A percentile compares a stretch with the other conserved stretches of the same genome.
Evolutionary conservation across 129 eudicot genomes (phyloP).

Genomic region (Chrysanthemum seticuspe): DNA sequence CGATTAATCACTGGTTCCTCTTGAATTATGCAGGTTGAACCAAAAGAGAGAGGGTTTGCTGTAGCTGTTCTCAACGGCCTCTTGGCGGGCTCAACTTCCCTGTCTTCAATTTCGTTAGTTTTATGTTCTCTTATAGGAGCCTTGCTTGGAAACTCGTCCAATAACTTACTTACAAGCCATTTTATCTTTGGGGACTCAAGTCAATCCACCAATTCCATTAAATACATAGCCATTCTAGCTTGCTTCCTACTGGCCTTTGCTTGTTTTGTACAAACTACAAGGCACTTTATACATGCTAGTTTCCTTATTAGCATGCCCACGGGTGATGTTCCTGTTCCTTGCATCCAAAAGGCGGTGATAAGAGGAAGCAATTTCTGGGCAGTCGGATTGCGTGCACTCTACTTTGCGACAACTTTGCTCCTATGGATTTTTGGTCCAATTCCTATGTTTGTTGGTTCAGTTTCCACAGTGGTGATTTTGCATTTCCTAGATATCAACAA

Average conservation of each 20-base stretch:
- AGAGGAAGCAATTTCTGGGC: conserved; percentile 52
- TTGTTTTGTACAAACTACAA: conserved; percentile 58
- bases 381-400: conserved; percentile 64
- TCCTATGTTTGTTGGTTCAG: conserved; percentile 65
- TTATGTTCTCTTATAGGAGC: conserved; percentile 64
- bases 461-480: conserved; percentile 35
- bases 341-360: conserved; percentile 53
- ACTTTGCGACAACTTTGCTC: conserved; percentile 51
- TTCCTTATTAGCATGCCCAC: conserved; percentile 72
- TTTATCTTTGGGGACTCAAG: conserved; percentile 61
- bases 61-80: conserved; percentile 44
- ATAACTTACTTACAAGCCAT: conserved; percentile 29
- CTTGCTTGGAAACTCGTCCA: conserved; percentile 52
- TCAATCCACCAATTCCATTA: conserved; percentile 32
- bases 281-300: conserved; percentile 54
- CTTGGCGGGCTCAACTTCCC: conserved; percentile 57
- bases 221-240: conserved; percentile 45
- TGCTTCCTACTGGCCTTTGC: conserved; percentile 60
- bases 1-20: background rate
- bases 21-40: conserved; percentile 43
- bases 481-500: conserved; percentile 43
- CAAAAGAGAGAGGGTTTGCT: conserved; percentile 46
- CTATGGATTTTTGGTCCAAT: conserved; percentile 57
- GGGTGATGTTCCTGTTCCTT: conserved; percentile 15
- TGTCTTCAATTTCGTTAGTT: conserved; percentile 52